Base-by-base conservation (phyloP, 495 filamentous ascomycete genomes). In the Hypoxylon crocopeplum region DNA sequence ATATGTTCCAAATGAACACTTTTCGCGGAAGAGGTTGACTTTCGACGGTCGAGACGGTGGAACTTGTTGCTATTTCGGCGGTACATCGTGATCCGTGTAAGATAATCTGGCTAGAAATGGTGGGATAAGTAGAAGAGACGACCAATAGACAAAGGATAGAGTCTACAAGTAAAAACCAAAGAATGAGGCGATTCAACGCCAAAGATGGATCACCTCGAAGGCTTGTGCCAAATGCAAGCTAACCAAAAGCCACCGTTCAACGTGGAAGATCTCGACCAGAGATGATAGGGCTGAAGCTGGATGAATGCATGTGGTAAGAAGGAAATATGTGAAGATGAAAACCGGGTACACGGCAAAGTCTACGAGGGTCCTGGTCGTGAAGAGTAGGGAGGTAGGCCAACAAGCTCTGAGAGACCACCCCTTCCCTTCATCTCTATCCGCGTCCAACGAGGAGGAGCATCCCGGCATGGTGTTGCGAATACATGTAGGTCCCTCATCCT, bases 1-100 rank as follows among this genome's bases (percentile, higher is more conserved):
- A 84, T 75, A 27, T 78, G 64, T 27, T 83, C 78, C 12, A 75
- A 62, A 25, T 72, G 66, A 27, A 76, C 75, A 21, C 75, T 81
- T 49, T 77, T 77, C 25, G 83, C 74, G 13, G 86, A 88, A 39
- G 83, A 82, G 36, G 81, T 75, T 13, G 89, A 91, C 69, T 85
- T 88, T 48, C 83, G 79, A 62, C 81, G 81, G 64, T 77, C 78
- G 41, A 88, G 77, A 29, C 74, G 72, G 40, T 73, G 71, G 33
- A 73, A 75, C 8, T 60, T 70, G 33, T 45, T 59, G 42, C 60
- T 71, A 33, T 69, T 69, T 12, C 64, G 56, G 19, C 56, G 58
- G 32, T 60, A 39, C 68, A 70, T 70, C 20, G 27, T 39, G 13
- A n/a, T 15, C 6, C 4, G 15, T 36, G 16, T 48, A 8, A n/a